phyloP scores from a whole-genome alignment of 2,329 filamentous ascomycete genomes.

The Aspergillus sp. region DNA sequence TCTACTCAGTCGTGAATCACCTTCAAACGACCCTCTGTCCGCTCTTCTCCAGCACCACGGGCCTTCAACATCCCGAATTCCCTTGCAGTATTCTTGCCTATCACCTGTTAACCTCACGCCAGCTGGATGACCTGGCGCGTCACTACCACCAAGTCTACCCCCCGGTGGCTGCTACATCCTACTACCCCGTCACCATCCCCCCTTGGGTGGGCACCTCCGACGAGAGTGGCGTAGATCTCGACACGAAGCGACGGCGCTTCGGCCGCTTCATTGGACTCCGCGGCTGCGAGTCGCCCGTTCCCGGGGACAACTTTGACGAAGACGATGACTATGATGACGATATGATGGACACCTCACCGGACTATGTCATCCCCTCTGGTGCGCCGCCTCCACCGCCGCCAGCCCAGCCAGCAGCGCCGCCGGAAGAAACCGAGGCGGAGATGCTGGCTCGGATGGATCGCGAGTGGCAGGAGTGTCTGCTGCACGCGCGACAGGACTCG shows the following conservation, averaged over 20 bases:
- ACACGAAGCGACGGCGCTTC: conserved; percentile 41
- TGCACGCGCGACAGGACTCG: conserved; percentile 23
- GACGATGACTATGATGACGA: not conserved
- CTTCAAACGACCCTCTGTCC: conserved; percentile 33
- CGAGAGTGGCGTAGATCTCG: conserved; percentile 27
- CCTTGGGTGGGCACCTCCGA: conserved; percentile 29
- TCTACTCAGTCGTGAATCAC: conserved; percentile 22
- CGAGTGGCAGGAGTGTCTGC: conserved; percentile 32
- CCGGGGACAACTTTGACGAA: not conserved
- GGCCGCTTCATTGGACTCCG: conserved; percentile 45
- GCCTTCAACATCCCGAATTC: conserved; percentile 38
- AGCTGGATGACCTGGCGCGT: conserved; percentile 42
- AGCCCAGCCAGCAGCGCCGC: not conserved
- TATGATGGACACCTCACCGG: not conserved
- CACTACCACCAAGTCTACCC: conserved; percentile 46
- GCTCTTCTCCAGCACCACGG: conserved; percentile 38
- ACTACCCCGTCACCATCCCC: conserved; percentile 35
- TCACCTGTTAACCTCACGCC: conserved; percentile 40
- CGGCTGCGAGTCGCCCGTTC: conserved; percentile 34
- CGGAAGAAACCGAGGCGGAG: conserved; percentile 12
- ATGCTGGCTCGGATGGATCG: conserved; percentile 24
- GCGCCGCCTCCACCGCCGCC: not conserved
- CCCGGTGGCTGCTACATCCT: conserved; percentile 27
- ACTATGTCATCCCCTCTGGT: not conserved
- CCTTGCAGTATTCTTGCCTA: conserved; percentile 39